phyloP scores from a whole-genome alignment of 768 basidiomycete genomes.

The Mycena filopes region DNA sequence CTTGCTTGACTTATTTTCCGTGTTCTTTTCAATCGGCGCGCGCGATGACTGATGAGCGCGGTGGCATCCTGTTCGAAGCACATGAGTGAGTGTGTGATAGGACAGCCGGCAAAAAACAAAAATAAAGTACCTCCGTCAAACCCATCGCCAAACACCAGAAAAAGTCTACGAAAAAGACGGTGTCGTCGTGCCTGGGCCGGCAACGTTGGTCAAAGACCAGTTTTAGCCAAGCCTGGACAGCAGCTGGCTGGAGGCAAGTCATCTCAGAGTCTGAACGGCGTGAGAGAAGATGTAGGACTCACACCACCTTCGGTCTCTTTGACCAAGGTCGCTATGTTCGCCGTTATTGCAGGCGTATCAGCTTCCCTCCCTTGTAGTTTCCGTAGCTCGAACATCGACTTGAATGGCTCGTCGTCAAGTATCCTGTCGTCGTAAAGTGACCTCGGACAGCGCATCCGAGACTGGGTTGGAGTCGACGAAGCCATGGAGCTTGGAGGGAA shows the following conservation, averaged over 20 bases:
- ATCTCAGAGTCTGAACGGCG: no score
- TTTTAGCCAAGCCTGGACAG: background rate
- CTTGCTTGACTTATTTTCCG: no score
- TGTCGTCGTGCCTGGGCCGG: background rate
- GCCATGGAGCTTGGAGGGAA: no score
- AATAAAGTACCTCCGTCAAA: background rate
- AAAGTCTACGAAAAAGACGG: background rate
- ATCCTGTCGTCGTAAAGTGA: no score
- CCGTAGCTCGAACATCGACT: no score
- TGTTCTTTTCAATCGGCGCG: no score
- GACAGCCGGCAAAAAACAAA: background rate
- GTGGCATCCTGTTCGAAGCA: background rate
- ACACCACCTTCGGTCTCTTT: slow-evolving; percentile 37
- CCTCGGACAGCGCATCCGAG: no score
- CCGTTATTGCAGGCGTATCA: no score
- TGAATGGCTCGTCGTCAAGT: no score
- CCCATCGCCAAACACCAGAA: background rate
- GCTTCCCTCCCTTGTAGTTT: no score
- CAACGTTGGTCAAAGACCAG: background rate
- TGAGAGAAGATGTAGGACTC: no score
- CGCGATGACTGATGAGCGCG: background rate
- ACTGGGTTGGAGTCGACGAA: no score
- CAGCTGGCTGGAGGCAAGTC: background rate
- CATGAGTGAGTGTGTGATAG: background rate
- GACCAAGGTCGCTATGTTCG: slow-evolving; percentile 41